phyloP scores from a whole-genome alignment of 306 rosid genomes.

The Bauhinia variegata region DNA sequence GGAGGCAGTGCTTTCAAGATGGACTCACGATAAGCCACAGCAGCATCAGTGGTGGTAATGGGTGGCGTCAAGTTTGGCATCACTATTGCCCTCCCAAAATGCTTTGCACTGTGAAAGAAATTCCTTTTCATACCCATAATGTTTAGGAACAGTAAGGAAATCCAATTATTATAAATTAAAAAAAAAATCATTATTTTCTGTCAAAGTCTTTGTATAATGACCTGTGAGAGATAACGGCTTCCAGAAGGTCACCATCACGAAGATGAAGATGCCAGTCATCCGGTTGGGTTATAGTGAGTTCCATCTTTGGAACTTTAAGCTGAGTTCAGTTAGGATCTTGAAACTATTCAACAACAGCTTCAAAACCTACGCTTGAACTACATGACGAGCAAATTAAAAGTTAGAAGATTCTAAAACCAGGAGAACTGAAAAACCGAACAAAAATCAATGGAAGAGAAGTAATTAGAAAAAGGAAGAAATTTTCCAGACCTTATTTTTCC shows the following conservation, averaged over 20 bases:
- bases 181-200: too few relatives aligned
- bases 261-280: constrained; percentile 75
- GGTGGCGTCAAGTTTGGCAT: constrained; percentile 97
- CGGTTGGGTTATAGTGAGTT: constrained; percentile 58
- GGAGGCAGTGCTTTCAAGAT: constrained; percentile 76
- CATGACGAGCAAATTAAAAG: not conserved
- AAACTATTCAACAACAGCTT: constrained; percentile 28
- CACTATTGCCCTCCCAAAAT: constrained; percentile 84
- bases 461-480: too few relatives aligned
- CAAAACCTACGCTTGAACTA: constrained; percentile 34
- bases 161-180: too few relatives aligned
- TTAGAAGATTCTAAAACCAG: too few relatives aligned
- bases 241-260: constrained; percentile 60
- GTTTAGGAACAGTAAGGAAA: too few relatives aligned
- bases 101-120: constrained; percentile 55
- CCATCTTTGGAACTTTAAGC: constrained; percentile 47
- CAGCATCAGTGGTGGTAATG: constrained; percentile 66
- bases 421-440: too few relatives aligned
- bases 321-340: constrained; percentile 28
- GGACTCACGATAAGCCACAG: constrained; percentile 69
- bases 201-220: constrained; percentile 24
- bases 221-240: constrained; percentile 66
- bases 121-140: too few relatives aligned
- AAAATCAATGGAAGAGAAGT: too few relatives aligned
- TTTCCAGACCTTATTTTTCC: too few relatives aligned